Base-by-base conservation (phyloP, 768 basidiomycete genomes). In the Polyporus arcularius region DNA sequence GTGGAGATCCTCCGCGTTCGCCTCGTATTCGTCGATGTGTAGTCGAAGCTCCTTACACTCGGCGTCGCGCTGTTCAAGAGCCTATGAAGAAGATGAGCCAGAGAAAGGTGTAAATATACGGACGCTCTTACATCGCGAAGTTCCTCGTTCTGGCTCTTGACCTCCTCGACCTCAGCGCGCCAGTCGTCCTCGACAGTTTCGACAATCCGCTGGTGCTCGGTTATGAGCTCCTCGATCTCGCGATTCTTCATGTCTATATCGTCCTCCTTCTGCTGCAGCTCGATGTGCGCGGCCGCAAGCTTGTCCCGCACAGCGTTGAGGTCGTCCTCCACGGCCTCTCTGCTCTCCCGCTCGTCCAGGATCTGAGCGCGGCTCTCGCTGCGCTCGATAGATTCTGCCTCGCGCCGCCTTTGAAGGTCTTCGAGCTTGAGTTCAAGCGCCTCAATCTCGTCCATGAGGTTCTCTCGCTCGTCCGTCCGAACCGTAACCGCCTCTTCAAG, bases 121-220 rank as follows among this genome's bases (percentile, higher is more conserved):
- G 31, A 35, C 1, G 41, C 28, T 76, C 81, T 59, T 69, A 91
- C 89, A 72, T 90, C 90, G 28, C 82, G 81, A 15, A 92, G 78
- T 71, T 96, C 92, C 57, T 94, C 92, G 0, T 88, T 85, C 66
- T 92, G 92, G 3, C 79, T 82, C 60, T 88, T 80, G 2, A 86
- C 86, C 64, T 94, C 92, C 62, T 93, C 86, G 2, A 96, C 86
- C 70, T 96, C 95, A 3, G 89, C 90, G 57, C 88, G 78, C 94
- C 94, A 96, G 67, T 92, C 91, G 45, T 87, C 84, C 67, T 93
- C 91, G 7, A 94, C 87, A 2, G 82, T 81, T 18, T 83, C 82
- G 3, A 93, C 84, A 55, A 91, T 88, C 31, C 84, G 80, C 54
- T 86, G 80, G 69, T 92, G 89, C 68, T 94, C 89, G 6, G 75